These are phyloP conservation scores for Colletotrichum sp. DNA, from an alignment of 2,329 filamentous ascomycete genomes.

Conservation along the genomic window DNA sequence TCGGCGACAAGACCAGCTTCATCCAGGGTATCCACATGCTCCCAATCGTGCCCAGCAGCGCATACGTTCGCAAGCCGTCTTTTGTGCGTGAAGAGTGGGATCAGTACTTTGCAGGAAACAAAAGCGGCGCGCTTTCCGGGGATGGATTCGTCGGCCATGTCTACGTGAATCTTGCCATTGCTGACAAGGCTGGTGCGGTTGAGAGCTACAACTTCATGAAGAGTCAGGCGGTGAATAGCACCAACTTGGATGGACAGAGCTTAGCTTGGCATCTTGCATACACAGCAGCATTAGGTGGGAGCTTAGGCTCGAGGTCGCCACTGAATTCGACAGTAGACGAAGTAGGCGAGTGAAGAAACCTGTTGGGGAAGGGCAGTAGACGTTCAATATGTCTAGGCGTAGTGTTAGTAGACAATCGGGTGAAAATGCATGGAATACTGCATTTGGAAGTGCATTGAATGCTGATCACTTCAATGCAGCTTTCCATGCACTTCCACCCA, in stretches of 20 bases:
- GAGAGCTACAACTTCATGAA: slow-evolving; percentile 15
- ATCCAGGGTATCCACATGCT: slow-evolving; percentile 77
- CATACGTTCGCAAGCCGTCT: slow-evolving; percentile 61
- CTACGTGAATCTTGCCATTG: slow-evolving; percentile 74
- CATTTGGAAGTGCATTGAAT: too few species aligned
- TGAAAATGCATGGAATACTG: too few species aligned
- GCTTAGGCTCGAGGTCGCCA: neutral
- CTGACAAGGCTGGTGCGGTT: slow-evolving; percentile 47
- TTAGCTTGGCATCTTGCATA: slow-evolving; percentile 9
- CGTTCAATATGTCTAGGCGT: too few species aligned
- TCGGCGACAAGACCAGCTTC: slow-evolving; percentile 58
- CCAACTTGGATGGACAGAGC: neutral
- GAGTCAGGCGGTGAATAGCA: neutral
- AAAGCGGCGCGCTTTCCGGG: slow-evolving; percentile 64
- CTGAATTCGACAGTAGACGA: neutral
- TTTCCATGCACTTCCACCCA: too few species aligned
- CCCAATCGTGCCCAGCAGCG: slow-evolving; percentile 66
- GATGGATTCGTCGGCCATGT: slow-evolving; percentile 81
- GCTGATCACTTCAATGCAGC: too few species aligned
- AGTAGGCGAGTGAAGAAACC: neutral
- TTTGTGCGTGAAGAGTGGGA: slow-evolving; percentile 81
- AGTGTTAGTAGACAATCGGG: too few species aligned
- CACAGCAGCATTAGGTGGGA: slow-evolving; percentile 7
- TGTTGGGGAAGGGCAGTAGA: too few species aligned
- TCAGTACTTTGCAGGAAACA: slow-evolving; percentile 14